Percentiles rank a stretch among this genome's conserved stretches.
Conservation (phyloP, 2,329 filamentous ascomycete genomes). For the Dothistroma septosporum region DNA sequence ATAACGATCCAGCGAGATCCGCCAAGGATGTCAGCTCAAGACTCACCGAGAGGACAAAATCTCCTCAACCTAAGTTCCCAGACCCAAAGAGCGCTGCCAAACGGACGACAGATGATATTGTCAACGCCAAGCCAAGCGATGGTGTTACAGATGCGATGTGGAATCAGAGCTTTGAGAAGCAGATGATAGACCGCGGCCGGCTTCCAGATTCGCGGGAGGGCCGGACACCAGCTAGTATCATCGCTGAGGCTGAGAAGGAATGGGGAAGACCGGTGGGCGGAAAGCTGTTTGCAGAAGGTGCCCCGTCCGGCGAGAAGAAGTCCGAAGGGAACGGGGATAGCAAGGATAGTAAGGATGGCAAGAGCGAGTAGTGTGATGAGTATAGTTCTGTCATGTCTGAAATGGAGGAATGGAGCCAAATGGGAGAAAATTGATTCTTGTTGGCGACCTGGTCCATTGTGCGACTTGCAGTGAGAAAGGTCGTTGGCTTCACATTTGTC, state of each 20-base stretch:
- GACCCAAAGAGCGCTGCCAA: not conserved
- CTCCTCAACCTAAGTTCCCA: not conserved
- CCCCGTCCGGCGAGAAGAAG: too few species aligned
- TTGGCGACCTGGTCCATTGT: too few species aligned
- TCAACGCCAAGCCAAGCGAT: not conserved
- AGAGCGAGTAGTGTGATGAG: too few species aligned
- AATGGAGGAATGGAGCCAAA: too few species aligned
- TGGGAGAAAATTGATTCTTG: too few species aligned
- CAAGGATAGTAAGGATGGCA: too few species aligned
- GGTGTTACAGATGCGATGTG: not conserved
- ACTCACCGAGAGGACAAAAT: not conserved
- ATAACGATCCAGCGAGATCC: not conserved
- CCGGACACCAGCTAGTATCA: not conserved
- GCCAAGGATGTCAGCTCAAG: not conserved
- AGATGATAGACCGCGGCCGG: not conserved
- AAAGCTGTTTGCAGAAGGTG: too few species aligned
- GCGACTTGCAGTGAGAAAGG: too few species aligned
- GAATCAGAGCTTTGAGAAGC: not conserved
- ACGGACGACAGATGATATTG: not conserved
- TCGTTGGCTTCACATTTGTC: too few species aligned
- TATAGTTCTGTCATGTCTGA: too few species aligned
- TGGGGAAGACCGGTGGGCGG: too few species aligned
- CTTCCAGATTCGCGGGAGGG: not conserved
- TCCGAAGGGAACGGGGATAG: too few species aligned
- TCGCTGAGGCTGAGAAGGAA: not conserved